Percentiles rank a stretch among this genome's conserved stretches.
Conservation (phyloP, 2,329 filamentous ascomycete species). For the Penicillium sp. region DNA sequence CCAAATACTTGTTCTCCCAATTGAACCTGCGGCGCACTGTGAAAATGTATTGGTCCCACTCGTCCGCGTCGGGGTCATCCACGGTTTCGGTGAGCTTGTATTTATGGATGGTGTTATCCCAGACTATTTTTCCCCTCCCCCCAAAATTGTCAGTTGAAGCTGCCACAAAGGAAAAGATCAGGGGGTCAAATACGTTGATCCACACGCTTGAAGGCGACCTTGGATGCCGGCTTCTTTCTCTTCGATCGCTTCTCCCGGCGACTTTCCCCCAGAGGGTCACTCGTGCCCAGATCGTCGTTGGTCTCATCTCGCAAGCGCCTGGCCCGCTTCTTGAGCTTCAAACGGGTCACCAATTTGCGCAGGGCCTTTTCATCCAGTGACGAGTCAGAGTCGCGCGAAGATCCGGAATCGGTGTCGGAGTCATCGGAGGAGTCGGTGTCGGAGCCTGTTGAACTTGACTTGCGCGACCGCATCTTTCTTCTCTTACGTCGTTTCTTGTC, state of each 20-base stretch:
- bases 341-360: constrained; percentile 29
- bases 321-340: constrained; percentile 36
- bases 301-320: constrained; percentile 28
- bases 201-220: constrained; percentile 66
- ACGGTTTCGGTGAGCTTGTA: constrained; percentile 68
- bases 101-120: constrained; percentile 59
- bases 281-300: constrained; percentile 31
- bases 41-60: constrained; percentile 79
- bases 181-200: constrained; percentile 51
- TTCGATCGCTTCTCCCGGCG: constrained; percentile 29
- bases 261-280: constrained; percentile 20
- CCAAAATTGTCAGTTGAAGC: neutral
- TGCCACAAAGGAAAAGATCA: neutral
- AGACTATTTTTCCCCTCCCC: constrained; percentile 30
- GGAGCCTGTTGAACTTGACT: constrained; percentile 19
- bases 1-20: constrained; percentile 75
- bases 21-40: constrained; percentile 80
- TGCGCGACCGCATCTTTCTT: constrained; percentile 41
- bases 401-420: constrained; percentile 27
- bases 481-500: constrained; percentile 27
- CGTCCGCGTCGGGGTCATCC: constrained; percentile 59
- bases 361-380: constrained; percentile 33
- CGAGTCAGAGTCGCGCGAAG: constrained; percentile 29
- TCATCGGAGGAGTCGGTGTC: constrained; percentile 16
- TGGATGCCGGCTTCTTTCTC: constrained; percentile 51